Conservation (phyloP, 1,284 basidiomycete species). For the Exobasidium rhododendri region DNA sequence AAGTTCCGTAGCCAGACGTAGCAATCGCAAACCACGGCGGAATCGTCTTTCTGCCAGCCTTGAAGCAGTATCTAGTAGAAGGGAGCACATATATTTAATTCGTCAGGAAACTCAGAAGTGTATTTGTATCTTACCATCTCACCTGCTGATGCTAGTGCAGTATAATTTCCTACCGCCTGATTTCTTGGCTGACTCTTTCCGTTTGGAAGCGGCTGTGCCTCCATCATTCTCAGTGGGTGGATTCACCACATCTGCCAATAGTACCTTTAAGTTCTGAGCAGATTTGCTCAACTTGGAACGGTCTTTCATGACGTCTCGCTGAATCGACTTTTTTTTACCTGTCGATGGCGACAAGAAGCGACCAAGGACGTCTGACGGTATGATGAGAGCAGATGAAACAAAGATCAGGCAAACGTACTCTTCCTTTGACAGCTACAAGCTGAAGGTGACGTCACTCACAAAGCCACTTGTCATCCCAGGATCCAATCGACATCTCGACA, state of each 20-base stretch:
- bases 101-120: too few relatives aligned
- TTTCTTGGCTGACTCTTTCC: slow-evolving; percentile 3
- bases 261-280: slow-evolving; percentile 10
- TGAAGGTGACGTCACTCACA: slow-evolving; percentile 5
- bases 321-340: background rate
- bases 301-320: background rate
- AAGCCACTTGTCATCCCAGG: slow-evolving; percentile 48
- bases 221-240: slow-evolving; percentile 19
- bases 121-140: too few relatives aligned
- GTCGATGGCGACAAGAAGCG: slow-evolving; percentile 21
- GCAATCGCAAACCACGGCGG: slow-evolving; percentile 43
- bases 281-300: slow-evolving; percentile 2
- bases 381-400: too few relatives aligned
- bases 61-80: slow-evolving; percentile 33
- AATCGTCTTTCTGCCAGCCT: slow-evolving; percentile 35
- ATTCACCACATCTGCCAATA: slow-evolving; percentile 9
- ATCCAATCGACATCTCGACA: slow-evolving; percentile 25
- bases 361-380: slow-evolving; percentile 22
- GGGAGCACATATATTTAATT: background rate
- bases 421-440: background rate
- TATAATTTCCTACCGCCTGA: slow-evolving; percentile 21
- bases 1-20: slow-evolving; percentile 37
- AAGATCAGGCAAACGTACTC: too few relatives aligned
- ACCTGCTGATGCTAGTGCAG: slow-evolving; percentile 29
- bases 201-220: too few relatives aligned